Percentiles rank a stretch among this genome's conserved stretches.
phyloP scores from a whole-genome alignment of 129 eudicot genomes.

The Helianthus tuberosus region DNA sequence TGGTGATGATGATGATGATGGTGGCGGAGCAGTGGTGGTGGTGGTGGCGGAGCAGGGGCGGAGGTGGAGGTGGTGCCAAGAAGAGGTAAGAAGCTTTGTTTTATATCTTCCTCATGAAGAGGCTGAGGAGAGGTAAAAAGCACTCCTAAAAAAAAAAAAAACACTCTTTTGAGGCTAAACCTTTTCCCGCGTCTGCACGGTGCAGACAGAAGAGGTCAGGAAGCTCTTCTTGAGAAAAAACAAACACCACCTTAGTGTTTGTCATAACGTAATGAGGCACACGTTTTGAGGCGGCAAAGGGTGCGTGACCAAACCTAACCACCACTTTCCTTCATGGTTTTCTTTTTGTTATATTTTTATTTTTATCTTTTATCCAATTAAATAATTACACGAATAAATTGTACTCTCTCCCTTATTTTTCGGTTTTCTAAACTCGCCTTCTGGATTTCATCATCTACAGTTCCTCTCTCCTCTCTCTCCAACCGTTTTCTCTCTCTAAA shows the following conservation, averaged over 20 bases:
- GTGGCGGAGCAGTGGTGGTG: too few relatives aligned
- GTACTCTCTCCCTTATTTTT: constrained; percentile 51
- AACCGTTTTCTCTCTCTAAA: constrained; percentile 12
- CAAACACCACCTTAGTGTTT: constrained; percentile 25
- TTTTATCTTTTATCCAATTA: background rate
- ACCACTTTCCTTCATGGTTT: constrained; percentile 61
- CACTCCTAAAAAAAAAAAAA: too few relatives aligned
- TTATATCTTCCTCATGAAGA: too few relatives aligned
- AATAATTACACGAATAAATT: constrained; percentile 42
- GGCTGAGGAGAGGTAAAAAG: too few relatives aligned
- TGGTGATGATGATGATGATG: too few relatives aligned
- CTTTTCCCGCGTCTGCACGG: too few relatives aligned
- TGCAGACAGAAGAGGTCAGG: too few relatives aligned
- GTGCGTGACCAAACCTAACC: constrained; percentile 83
- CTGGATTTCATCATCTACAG: constrained; percentile 50
- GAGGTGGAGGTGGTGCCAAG: too few relatives aligned
- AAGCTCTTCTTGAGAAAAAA: too few relatives aligned
- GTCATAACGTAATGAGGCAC: constrained; percentile 33
- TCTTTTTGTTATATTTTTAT: background rate
- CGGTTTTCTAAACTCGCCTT: constrained; percentile 51
- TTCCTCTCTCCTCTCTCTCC: constrained; percentile 37
- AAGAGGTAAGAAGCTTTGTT: too few relatives aligned
- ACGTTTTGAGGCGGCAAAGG: constrained; percentile 60
- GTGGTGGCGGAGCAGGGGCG: too few relatives aligned
- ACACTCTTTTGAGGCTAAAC: too few relatives aligned